phyloP scores from a whole-genome alignment of 2,329 filamentous ascomycete genomes.

The Hymenoscyphus infarciens region DNA sequence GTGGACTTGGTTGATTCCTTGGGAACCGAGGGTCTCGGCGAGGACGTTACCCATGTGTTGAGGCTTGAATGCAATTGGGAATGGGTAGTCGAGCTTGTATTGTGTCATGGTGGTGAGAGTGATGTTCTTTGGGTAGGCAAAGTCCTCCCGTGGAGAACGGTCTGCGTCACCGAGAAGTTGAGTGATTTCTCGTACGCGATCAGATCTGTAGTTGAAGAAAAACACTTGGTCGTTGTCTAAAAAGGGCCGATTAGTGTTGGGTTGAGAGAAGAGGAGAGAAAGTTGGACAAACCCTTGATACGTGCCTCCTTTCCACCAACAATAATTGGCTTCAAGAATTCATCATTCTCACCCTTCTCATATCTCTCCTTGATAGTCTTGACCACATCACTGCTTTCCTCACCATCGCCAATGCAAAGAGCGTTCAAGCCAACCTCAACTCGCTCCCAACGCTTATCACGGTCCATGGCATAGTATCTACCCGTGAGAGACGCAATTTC shows the following conservation, averaged over 20 bases:
- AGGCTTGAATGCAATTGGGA: slow-evolving; percentile 87
- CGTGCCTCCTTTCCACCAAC: slow-evolving; percentile 81
- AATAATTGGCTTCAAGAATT: slow-evolving; percentile 98
- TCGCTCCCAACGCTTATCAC: slow-evolving; percentile 98
- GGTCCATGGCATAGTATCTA: slow-evolving; percentile 98
- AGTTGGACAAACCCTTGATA: slow-evolving; percentile 64
- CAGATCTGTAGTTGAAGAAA: slow-evolving; percentile 99
- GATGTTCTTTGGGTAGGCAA: slow-evolving; percentile 88
- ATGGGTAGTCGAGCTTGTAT: slow-evolving; percentile 94
- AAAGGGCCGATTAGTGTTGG: too few relatives aligned
- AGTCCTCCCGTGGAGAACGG: slow-evolving; percentile 84
- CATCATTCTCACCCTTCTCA: slow-evolving; percentile 82
- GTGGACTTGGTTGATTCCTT: slow-evolving; percentile 88
- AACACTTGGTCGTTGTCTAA: slow-evolving; percentile 93
- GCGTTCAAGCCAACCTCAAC: slow-evolving; percentile 84
- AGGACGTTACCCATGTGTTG: slow-evolving; percentile 98
- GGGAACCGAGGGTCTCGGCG: slow-evolving; percentile 90
- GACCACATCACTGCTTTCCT: slow-evolving; percentile 79
- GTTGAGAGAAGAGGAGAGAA: too few relatives aligned
- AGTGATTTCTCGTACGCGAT: slow-evolving; percentile 93
- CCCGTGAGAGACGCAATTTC: slow-evolving; percentile 91
- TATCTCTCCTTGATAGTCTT: slow-evolving; percentile 86
- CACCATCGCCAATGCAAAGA: slow-evolving; percentile 79
- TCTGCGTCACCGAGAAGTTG: slow-evolving; percentile 91
- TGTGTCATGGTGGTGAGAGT: slow-evolving; percentile 93